phyloP scores from a whole-genome alignment of 257 asterid genomes.

The Solanum bulbocastanum region DNA sequence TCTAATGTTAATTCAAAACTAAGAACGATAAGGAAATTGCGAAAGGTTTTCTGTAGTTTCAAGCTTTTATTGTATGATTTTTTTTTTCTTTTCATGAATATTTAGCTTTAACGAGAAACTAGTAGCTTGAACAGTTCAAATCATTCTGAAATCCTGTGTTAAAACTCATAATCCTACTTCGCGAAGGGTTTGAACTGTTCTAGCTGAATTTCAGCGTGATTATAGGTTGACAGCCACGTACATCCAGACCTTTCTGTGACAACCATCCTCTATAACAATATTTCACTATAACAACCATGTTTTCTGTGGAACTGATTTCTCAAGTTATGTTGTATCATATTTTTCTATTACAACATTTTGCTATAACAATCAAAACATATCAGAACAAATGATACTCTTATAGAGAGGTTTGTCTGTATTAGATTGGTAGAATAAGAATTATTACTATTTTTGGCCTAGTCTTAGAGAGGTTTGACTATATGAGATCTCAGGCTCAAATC shows the following conservation, averaged over 20 bases:
- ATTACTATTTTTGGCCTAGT: background rate
- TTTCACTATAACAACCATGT: background rate
- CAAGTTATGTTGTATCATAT: background rate
- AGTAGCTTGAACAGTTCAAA: background rate
- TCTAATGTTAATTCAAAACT: background rate
- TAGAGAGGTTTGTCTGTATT: background rate
- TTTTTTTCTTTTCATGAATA: background rate
- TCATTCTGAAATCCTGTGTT: background rate
- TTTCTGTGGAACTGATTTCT: background rate
- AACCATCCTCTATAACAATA: background rate
- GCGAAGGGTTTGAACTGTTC: background rate
- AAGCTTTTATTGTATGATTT: background rate
- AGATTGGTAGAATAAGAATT: background rate
- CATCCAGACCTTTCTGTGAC: background rate
- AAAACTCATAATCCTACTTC: background rate
- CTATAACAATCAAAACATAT: background rate
- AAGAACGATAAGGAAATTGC: background rate
- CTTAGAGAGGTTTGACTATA: background rate
- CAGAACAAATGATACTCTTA: background rate
- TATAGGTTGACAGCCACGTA: background rate
- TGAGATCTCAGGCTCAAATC: background rate
- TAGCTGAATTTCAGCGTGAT: background rate
- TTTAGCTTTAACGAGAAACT: background rate
- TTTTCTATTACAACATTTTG: background rate
- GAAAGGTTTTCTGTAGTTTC: background rate